Percentiles rank a stretch among this genome's conserved stretches.
Conservation (phyloP, 2,329 filamentous ascomycete genomes). For the Ambrosiella xylebori region DNA sequence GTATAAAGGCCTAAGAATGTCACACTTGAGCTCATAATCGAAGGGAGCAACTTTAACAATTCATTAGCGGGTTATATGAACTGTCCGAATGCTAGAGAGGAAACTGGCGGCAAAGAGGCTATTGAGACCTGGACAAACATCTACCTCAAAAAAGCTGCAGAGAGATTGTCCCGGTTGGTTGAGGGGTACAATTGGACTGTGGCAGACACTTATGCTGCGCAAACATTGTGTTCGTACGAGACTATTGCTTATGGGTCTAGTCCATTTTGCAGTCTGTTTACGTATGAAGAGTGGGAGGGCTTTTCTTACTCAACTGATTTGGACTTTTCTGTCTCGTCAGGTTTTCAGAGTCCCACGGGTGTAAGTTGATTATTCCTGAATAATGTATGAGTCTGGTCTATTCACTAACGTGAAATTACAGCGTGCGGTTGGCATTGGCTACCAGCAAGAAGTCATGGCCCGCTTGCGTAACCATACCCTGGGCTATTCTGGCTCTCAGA, state of each 20-base stretch:
- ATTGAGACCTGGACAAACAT: slow-evolving; percentile 40
- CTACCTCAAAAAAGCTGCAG: slow-evolving; percentile 50
- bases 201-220: slow-evolving; percentile 46
- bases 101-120: slow-evolving; percentile 35
- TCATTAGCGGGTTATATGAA: slow-evolving; percentile 49
- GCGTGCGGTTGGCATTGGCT: slow-evolving; percentile 56
- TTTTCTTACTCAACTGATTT: slow-evolving; percentile 59
- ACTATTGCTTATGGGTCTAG: slow-evolving; percentile 62
- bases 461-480: slow-evolving; percentile 50
- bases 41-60: slow-evolving; percentile 47
- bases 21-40: slow-evolving; percentile 56
- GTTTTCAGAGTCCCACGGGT: slow-evolving; percentile 47
- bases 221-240: slow-evolving; percentile 61
- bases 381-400: neutral
- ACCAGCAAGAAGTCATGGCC: slow-evolving; percentile 55
- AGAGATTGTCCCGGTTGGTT: slow-evolving; percentile 38
- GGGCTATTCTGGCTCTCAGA: slow-evolving; percentile 39
- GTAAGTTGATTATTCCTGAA: slow-evolving; percentile 20
- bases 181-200: slow-evolving; percentile 45
- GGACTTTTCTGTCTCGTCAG: slow-evolving; percentile 41
- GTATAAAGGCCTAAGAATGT: slow-evolving; percentile 43
- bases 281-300: slow-evolving; percentile 53
- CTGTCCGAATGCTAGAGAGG: slow-evolving; percentile 44
- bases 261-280: slow-evolving; percentile 58
- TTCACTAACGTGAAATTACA: slow-evolving; percentile 14